Conservation (phyloP, 345 rosid species). For the Limnanthes douglasii region DNA sequence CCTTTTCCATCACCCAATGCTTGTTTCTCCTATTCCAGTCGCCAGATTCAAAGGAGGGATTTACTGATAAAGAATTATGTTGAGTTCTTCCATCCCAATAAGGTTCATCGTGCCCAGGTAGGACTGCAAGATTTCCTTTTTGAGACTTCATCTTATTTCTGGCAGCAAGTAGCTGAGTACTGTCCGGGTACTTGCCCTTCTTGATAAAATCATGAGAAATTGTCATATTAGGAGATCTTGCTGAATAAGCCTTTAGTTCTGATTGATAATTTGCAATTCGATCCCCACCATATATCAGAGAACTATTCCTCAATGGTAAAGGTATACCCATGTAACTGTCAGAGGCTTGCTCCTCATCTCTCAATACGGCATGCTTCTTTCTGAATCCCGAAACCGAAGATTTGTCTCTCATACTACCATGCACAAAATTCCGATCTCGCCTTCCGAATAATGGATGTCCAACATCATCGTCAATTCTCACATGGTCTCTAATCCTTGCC, state of each 20-base stretch:
- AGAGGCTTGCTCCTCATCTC: conserved; percentile 24
- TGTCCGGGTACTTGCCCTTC: conserved; percentile 28
- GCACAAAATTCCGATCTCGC: conserved; percentile 22
- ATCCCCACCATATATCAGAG: conserved; percentile 25
- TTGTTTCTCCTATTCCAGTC: conserved; percentile 47
- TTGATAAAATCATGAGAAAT: conserved; percentile 19
- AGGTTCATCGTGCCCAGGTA: conserved; percentile 23
- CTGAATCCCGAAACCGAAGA: conserved; percentile 29
- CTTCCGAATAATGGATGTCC: conserved; percentile 54
- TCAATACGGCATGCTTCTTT: conserved; percentile 33
- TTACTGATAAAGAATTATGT: conserved; percentile 28
- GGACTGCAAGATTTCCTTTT: conserved; percentile 43
- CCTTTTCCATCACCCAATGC: conserved; percentile 43
- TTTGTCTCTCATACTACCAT: conserved; percentile 17
- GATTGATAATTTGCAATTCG: conserved; percentile 17
- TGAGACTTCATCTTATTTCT: conserved; percentile 44
- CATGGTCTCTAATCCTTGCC: conserved; percentile 31
- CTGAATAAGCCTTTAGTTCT: conserved; percentile 13
- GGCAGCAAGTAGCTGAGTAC: conserved; percentile 21
- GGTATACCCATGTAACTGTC: conserved; percentile 44
- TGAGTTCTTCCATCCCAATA: conserved; percentile 31
- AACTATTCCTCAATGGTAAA: conserved; percentile 33
- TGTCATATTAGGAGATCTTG: conserved; percentile 19
- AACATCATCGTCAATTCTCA: conserved; percentile 26
- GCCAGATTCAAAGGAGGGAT: conserved; percentile 37